phyloP scores from a whole-genome alignment of 108 stramenopile genomes.

The Nitzschia inconspicua region DNA sequence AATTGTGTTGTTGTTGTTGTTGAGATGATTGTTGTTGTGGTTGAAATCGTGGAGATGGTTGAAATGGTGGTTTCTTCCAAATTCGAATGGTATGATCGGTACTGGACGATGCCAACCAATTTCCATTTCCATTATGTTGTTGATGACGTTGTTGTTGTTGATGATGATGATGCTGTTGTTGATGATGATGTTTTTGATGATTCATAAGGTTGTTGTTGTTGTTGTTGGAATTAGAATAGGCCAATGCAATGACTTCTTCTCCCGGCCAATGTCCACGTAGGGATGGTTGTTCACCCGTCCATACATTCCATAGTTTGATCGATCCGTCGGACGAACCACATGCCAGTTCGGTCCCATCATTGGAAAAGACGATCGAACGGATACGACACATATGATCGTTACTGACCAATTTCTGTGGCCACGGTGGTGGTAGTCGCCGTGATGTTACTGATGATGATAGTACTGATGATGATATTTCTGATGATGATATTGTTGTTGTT shows the following conservation, averaged over 20 bases:
- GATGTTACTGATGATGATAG: no score
- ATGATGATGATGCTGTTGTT: no score
- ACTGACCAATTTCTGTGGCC: slow-evolving; percentile 6
- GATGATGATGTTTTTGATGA: background rate
- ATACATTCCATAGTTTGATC: slow-evolving; percentile 14
- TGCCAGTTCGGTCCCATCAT: background rate
- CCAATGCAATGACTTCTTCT: background rate
- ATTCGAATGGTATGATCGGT: slow-evolving; percentile 18
- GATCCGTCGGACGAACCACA: slow-evolving; percentile 19
- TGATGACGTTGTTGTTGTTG: no score
- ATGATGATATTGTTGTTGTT: no score
- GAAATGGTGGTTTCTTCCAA: background rate
- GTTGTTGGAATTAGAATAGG: background rate
- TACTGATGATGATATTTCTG: no score
- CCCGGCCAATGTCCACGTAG: slow-evolving; percentile 17
- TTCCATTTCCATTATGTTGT: background rate
- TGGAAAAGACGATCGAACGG: slow-evolving; percentile 4
- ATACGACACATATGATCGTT: slow-evolving; percentile 8
- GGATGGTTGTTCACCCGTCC: slow-evolving; percentile 5
- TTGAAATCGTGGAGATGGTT: background rate
- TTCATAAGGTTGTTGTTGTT: background rate
- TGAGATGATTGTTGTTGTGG: background rate
- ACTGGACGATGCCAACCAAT: slow-evolving; percentile 3
- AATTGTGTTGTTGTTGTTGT: background rate
- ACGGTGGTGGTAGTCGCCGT: slow-evolving; percentile 10